Conservation (phyloP, 192 early-diverging fungal genomes). For the Backusella morwellensis region DNA sequence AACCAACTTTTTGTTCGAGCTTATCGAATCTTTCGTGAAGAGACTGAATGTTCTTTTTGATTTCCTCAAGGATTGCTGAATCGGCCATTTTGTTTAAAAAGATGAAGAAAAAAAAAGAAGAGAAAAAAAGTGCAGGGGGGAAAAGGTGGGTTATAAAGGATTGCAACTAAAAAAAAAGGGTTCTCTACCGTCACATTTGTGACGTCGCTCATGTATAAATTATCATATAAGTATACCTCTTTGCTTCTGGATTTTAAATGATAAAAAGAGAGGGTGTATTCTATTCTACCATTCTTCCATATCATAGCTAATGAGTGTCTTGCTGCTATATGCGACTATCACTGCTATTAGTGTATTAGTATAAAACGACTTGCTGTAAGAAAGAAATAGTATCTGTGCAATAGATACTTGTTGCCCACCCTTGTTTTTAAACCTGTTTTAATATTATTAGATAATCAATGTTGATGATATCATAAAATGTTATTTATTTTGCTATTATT, state of each 20-base stretch:
- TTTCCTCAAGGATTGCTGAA: constrained; percentile 40
- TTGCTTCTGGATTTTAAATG: neutral
- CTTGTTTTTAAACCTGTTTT: neutral
- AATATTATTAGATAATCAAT: neutral
- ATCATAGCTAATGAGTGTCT: too few species aligned
- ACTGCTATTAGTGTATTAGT: too few species aligned
- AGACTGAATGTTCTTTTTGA: constrained; percentile 42
- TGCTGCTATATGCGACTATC: too few species aligned
- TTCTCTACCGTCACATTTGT: neutral
- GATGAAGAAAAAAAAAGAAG: neutral
- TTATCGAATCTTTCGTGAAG: constrained; percentile 40
- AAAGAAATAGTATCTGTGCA: neutral
- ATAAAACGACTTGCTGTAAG: too few species aligned
- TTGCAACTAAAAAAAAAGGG: neutral
- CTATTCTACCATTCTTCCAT: neutral
- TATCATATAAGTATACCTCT: neutral
- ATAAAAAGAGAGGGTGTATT: neutral
- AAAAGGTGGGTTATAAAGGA: neutral
- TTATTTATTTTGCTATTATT: too few species aligned
- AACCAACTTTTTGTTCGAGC: constrained; percentile 35
- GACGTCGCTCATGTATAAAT: neutral
- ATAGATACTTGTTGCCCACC: neutral
- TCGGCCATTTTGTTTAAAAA: constrained; percentile 28
- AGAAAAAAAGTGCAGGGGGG: neutral
- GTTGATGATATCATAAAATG: neutral